These are phyloP conservation scores for Durio zibethinus DNA, from an alignment of 345 rosid genomes.

Conservation along the genomic window DNA sequence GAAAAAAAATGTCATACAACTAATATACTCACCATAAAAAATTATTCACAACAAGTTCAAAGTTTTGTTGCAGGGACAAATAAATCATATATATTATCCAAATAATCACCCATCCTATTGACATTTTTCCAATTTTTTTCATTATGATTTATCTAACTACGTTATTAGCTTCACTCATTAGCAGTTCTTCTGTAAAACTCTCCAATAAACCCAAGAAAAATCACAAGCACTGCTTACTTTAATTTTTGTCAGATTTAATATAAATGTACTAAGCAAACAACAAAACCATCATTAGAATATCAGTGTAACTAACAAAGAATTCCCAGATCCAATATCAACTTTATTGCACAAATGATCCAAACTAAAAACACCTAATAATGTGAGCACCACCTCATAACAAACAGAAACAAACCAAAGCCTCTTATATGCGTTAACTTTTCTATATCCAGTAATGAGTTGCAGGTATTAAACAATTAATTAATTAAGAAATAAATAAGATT, in stretches of 20 bases:
- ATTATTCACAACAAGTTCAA: neutral
- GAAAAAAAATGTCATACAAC: neutral
- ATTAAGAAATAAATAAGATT: neutral
- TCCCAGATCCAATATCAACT: neutral
- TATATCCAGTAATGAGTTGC: neutral
- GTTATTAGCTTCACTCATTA: neutral
- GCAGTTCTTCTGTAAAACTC: constrained; percentile 3
- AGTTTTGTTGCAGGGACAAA: neutral
- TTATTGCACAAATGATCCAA: neutral
- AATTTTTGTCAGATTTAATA: neutral
- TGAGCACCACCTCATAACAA: neutral
- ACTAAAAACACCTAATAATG: neutral
- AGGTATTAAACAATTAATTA: neutral
- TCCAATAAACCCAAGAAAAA: neutral
- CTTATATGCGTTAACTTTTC: neutral
- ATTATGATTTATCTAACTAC: neutral
- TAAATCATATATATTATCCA: neutral
- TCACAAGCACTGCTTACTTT: neutral
- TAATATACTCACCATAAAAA: neutral
- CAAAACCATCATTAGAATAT: neutral
- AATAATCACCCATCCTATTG: neutral
- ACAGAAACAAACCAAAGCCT: neutral
- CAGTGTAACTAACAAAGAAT: neutral
- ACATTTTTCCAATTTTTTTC: neutral
- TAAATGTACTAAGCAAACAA: neutral